phyloP scores from a whole-genome alignment of 768 basidiomycete genomes.

The Mycena galopus region DNA sequence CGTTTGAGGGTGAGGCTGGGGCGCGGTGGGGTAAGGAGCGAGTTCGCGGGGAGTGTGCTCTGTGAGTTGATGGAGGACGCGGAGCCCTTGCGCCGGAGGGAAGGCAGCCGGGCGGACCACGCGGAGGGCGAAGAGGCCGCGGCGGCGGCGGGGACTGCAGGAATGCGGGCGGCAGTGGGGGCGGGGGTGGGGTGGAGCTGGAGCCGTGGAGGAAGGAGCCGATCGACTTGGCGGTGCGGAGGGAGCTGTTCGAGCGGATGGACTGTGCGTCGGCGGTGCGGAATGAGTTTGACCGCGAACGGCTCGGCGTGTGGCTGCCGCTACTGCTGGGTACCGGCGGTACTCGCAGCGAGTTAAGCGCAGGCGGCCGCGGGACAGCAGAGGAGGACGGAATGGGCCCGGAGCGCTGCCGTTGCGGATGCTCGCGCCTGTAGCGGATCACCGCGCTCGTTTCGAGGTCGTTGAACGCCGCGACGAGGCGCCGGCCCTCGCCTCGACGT shows the following conservation, averaged over 20 bases:
- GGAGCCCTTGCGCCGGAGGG: constrained; percentile 60
- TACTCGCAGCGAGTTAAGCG: constrained; percentile 5
- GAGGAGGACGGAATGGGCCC: constrained; percentile 45
- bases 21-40: constrained; percentile 32
- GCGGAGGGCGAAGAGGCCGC: constrained; percentile 20
- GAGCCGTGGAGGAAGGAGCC: constrained; percentile 21
- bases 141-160: constrained; percentile 40
- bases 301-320: constrained; percentile 4
- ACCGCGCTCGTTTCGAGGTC: constrained; percentile 72
- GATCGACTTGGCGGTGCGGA: constrained; percentile 31
- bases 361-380: constrained; percentile 41
- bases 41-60: constrained; percentile 31
- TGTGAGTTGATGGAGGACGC: constrained; percentile 69
- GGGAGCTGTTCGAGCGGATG: constrained; percentile 30
- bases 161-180: constrained; percentile 29
- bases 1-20: constrained; percentile 26
- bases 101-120: constrained; percentile 43
- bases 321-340: neutral
- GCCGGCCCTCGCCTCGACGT: constrained; percentile 74
- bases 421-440: constrained; percentile 60
- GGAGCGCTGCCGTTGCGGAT: constrained; percentile 49
- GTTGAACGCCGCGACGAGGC: constrained; percentile 77
- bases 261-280: constrained; percentile 27
- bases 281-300: constrained; percentile 28
- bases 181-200: constrained; percentile 5